Evolutionary conservation across 176 grass and related monocot genomes (phyloP).

Genomic region (Hyparrhenia diplandra): DNA sequence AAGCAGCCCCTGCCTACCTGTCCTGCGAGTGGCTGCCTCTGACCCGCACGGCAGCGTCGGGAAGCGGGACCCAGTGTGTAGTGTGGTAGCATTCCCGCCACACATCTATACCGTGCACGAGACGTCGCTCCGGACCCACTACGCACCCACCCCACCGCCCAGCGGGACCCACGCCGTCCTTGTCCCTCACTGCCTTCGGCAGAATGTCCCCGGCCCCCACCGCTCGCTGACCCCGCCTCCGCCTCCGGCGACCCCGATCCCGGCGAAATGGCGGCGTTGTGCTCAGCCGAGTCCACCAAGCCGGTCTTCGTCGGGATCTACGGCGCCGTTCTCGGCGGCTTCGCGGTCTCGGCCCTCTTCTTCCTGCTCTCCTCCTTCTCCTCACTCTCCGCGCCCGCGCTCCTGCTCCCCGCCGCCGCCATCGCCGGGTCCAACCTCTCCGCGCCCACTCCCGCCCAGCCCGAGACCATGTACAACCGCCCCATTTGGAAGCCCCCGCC

Average conservation of each 20-base stretch:
- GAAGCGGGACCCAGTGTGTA: background rate
- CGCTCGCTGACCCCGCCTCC: background rate
- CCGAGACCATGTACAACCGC: constrained; percentile 42
- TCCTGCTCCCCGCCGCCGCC: constrained; percentile 19
- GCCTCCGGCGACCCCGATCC: constrained; percentile 4
- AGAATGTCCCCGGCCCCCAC: constrained; percentile 12
- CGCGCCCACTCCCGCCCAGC: background rate
- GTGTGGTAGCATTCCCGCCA: background rate
- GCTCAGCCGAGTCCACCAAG: constrained; percentile 38
- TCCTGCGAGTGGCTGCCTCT: no score
- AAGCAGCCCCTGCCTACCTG: no score
- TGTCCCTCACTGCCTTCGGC: background rate
- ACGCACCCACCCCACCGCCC: background rate
- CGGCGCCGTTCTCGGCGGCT: constrained; percentile 47
- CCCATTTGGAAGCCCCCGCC: constrained; percentile 67
- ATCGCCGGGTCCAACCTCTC: constrained; percentile 6
- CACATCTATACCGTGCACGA: background rate
- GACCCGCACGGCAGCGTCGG: no score
- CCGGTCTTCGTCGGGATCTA: constrained; percentile 69
- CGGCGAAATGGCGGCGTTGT: constrained; percentile 39
- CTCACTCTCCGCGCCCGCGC: constrained; percentile 36
- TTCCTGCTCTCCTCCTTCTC: constrained; percentile 57
- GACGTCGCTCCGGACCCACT: background rate
- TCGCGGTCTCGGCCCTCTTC: constrained; percentile 75
- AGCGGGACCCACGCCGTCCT: background rate